A percentile compares a stretch with the other conserved stretches of the same genome.
These are phyloP conservation scores for Penicillium desertorum DNA, from an alignment of 495 filamentous ascomycete genomes.

Conservation along the genomic window DNA sequence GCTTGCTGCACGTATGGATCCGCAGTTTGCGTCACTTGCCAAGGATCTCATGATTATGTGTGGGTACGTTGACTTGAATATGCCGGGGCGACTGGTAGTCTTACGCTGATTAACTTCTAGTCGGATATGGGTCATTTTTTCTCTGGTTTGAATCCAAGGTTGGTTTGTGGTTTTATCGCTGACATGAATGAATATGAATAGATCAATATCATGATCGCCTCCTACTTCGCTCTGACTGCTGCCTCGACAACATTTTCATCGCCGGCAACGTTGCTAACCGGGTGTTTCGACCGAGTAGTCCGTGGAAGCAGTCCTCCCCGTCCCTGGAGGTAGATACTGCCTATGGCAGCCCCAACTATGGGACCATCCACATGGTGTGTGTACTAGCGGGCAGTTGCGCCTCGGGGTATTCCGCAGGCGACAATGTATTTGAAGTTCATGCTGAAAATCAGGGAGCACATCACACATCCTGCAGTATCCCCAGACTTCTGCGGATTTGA, in stretches of 20 bases:
- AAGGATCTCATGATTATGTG: slow-evolving; percentile 44
- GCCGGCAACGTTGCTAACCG: slow-evolving; percentile 44
- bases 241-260: slow-evolving; percentile 39
- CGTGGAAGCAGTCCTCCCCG: slow-evolving; percentile 23
- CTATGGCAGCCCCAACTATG: too few species aligned
- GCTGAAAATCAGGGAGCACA: slow-evolving; percentile 29
- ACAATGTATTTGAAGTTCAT: slow-evolving; percentile 37
- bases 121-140: slow-evolving; percentile 27
- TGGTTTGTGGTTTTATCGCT: not conserved
- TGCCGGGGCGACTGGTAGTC: slow-evolving; percentile 33
- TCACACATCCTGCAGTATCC: slow-evolving; percentile 34
- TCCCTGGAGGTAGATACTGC: not conserved
- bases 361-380: too few species aligned
- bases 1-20: slow-evolving; percentile 40
- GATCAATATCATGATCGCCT: slow-evolving; percentile 46
- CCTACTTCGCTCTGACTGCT: slow-evolving; percentile 42
- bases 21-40: slow-evolving; percentile 38
- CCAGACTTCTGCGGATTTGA: slow-evolving; percentile 23
- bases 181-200: not conserved
- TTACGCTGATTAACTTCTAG: slow-evolving; percentile 32
- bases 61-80: slow-evolving; percentile 42
- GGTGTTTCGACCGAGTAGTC: slow-evolving; percentile 23
- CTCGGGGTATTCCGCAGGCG: slow-evolving; percentile 20
- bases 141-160: not conserved
- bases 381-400: too few species aligned